phyloP scores from a whole-genome alignment of 2,329 filamentous ascomycete species.

The Exophiala calicioides region DNA sequence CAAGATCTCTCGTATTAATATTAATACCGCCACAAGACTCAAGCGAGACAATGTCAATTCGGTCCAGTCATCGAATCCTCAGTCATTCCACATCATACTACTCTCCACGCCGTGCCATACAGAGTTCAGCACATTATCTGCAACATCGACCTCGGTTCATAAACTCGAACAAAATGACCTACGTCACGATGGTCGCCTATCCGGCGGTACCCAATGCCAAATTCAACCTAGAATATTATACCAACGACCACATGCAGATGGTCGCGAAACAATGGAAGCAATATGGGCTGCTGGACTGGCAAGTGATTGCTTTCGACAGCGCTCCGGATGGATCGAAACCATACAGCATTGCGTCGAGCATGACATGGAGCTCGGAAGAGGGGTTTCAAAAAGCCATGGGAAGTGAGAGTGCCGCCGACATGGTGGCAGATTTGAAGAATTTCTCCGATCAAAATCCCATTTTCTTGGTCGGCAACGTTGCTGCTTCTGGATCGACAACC shows the following conservation, averaged over 20 bases:
- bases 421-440: slow-evolving; percentile 26
- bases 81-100: no score
- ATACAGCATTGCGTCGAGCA: slow-evolving; percentile 15
- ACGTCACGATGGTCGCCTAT: slow-evolving; percentile 38
- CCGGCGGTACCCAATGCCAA: slow-evolving; percentile 41
- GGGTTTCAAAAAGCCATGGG: slow-evolving; percentile 17
- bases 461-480: slow-evolving; percentile 19
- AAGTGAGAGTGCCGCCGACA: slow-evolving; percentile 3
- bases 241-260: slow-evolving; percentile 50
- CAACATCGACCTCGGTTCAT: no score
- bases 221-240: slow-evolving; percentile 55
- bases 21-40: no score
- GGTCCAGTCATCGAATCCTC: no score
- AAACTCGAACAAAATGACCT: slow-evolving; percentile 9
- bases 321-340: slow-evolving; percentile 17
- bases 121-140: neutral
- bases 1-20: no score
- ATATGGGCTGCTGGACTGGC: slow-evolving; percentile 41
- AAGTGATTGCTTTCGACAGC: slow-evolving; percentile 17
- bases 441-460: slow-evolving; percentile 26
- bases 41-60: no score
- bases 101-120: neutral
- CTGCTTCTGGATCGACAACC: no score
- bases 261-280: slow-evolving; percentile 42
- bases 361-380: slow-evolving; percentile 25